Evolutionary conservation across 148 eudicot genomes (phyloP).

Genomic region (Euryodendron excelsum): DNA sequence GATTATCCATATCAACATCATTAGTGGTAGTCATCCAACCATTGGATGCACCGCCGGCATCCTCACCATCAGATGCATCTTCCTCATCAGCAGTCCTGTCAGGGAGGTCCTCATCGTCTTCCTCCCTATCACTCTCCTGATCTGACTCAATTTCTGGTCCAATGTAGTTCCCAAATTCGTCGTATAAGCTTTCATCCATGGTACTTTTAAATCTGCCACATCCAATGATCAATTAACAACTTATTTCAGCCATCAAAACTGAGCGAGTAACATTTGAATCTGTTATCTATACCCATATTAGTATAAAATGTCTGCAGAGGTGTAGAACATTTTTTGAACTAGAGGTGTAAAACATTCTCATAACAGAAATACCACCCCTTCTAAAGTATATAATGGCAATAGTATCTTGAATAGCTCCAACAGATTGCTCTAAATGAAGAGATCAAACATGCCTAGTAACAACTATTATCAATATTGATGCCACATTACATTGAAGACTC

Average conservation of each 20-base stretch:
- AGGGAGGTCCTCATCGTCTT: slow-evolving; percentile 52
- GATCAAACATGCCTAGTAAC: too few species aligned
- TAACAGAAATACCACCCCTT: too few species aligned
- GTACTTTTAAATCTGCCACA: slow-evolving; percentile 22
- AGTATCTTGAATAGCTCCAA: too few species aligned
- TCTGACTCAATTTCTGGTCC: slow-evolving; percentile 98
- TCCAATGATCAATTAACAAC: neutral
- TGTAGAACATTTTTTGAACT: too few species aligned
- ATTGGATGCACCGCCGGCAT: slow-evolving; percentile 49
- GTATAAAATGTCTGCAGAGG: too few species aligned
- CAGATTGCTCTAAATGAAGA: too few species aligned
- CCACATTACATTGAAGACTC: too few species aligned
- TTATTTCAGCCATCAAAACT: neutral
- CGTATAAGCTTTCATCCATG: slow-evolving; percentile 94
- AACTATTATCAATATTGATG: too few species aligned
- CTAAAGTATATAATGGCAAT: too few species aligned
- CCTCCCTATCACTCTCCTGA: slow-evolving; percentile 60
- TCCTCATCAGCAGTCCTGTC: slow-evolving; percentile 42
- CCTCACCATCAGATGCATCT: slow-evolving; percentile 48
- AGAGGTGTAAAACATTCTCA: too few species aligned
- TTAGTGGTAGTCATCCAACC: slow-evolving; percentile 67
- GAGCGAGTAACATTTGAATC: neutral
- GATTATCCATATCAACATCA: slow-evolving; percentile 75
- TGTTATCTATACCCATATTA: too few species aligned
- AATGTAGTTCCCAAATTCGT: slow-evolving; percentile 97